Evolutionary conservation across 164 flowering plant species (phyloP).

Genomic region (Piper longum): DNA sequence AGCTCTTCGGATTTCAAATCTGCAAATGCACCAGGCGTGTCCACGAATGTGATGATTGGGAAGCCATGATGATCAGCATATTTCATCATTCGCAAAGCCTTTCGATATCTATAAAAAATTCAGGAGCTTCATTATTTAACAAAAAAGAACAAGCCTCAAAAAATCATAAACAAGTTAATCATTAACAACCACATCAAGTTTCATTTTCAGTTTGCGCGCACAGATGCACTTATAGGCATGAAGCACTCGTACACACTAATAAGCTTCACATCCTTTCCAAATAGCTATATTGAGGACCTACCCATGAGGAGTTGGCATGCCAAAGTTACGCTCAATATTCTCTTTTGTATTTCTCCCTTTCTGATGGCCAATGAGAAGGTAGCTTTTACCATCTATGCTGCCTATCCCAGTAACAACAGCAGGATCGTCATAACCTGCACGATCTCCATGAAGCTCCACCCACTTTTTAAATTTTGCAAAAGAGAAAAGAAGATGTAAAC

Average conservation of each 20-base stretch:
- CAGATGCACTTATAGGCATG: too few species aligned
- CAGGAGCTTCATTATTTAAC: background rate
- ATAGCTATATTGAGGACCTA: constrained; percentile 3
- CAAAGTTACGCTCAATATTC: constrained; percentile 21
- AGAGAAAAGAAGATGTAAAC: background rate
- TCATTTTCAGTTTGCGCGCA: too few species aligned
- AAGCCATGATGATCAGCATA: constrained; percentile 24
- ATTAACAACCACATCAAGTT: too few species aligned
- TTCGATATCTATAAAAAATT: constrained; percentile 10
- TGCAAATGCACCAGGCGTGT: constrained; percentile 25
- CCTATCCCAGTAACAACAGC: constrained; percentile 21
- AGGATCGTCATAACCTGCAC: constrained; percentile 22
- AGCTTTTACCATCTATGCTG: constrained; percentile 17
- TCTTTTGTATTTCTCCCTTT: constrained; percentile 21
- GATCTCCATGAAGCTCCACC: constrained; percentile 33
- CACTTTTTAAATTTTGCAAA: constrained; percentile 10
- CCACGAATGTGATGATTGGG: constrained; percentile 20
- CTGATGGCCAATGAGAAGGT: constrained; percentile 21
- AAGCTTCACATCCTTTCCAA: background rate
- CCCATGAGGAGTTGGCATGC: constrained; percentile 26
- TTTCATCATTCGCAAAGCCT: constrained; percentile 21
- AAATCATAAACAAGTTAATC: too few species aligned
- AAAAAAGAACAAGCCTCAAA: background rate
- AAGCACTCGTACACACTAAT: too few species aligned
- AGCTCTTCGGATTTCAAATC: constrained; percentile 23